A percentile compares a stretch with the other conserved stretches of the same genome.
Conservation (phyloP, 768 basidiomycete genomes). For the Boletellus emodensis region DNA sequence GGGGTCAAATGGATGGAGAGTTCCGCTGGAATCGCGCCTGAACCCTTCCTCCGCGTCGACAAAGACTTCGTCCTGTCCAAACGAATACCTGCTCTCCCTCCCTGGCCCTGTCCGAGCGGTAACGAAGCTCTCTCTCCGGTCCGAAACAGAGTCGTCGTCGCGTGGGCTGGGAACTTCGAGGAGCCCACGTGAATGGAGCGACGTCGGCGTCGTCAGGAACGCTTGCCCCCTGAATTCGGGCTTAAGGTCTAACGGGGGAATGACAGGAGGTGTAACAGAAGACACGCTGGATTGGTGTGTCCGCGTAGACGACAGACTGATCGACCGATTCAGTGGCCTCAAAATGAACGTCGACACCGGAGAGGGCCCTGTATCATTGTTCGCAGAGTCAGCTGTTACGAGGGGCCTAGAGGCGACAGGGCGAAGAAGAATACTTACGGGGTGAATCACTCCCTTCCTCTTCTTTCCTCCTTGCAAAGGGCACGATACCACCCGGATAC, state of each 20-base stretch:
- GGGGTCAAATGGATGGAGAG: constrained; percentile 18
- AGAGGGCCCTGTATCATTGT: constrained; percentile 40
- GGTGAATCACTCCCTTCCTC: constrained; percentile 29
- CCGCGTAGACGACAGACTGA: constrained; percentile 59
- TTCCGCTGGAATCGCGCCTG: constrained; percentile 22
- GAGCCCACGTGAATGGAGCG: constrained; percentile 19
- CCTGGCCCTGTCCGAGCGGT: constrained; percentile 37
- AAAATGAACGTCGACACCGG: constrained; percentile 56
- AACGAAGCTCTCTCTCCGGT: constrained; percentile 56
- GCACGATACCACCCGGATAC: constrained; percentile 16
- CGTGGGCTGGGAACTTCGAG: constrained; percentile 23
- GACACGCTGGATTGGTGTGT: constrained; percentile 48
- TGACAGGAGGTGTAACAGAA: constrained; percentile 40
- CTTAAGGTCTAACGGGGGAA: constrained; percentile 57
- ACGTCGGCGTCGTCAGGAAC: constrained; percentile 28
- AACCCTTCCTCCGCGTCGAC: constrained; percentile 28
- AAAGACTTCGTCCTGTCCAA: constrained; percentile 25
- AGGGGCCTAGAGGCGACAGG: background rate
- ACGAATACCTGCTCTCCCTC: constrained; percentile 31
- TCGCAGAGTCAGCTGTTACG: constrained; percentile 2
- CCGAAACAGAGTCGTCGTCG: constrained; percentile 42
- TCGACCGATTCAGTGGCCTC: constrained; percentile 61
- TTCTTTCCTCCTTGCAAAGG: constrained; percentile 25
- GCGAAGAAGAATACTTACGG: constrained; percentile 36
- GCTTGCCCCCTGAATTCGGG: constrained; percentile 45